These are phyloP conservation scores for Orbilia quercus DNA, from an alignment of 2,329 filamentous ascomycete species.

Conservation along the genomic window DNA sequence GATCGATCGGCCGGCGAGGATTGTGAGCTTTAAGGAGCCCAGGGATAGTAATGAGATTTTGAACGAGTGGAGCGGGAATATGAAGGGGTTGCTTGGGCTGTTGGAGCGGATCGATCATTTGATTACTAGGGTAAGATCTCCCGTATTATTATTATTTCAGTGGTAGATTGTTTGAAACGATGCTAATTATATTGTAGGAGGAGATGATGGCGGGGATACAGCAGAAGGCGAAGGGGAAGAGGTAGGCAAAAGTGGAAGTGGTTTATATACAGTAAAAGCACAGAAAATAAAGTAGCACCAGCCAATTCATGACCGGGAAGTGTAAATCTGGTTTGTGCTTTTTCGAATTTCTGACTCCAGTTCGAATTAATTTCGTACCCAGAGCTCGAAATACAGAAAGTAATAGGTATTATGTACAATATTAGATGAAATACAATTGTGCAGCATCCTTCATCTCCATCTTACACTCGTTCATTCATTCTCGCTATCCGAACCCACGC, in stretches of 20 bases:
- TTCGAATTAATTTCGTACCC: too few species aligned
- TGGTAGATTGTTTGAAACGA: too few species aligned
- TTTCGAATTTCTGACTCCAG: too few species aligned
- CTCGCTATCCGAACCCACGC: too few species aligned
- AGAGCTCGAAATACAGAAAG: too few species aligned
- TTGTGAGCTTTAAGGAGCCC: constrained; percentile 94
- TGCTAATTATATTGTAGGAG: constrained; percentile 68
- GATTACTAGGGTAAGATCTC: constrained; percentile 88
- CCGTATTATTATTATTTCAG: too few species aligned
- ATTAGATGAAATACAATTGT: constrained; percentile 55
- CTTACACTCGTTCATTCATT: constrained; percentile 18
- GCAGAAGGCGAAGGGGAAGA: constrained; percentile 65
- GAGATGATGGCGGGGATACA: constrained; percentile 99
- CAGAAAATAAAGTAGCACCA: constrained; percentile 28
- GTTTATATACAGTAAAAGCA: constrained; percentile 38
- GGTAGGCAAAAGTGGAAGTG: constrained; percentile 24
- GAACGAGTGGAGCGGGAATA: constrained; percentile 98
- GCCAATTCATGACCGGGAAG: constrained; percentile 13
- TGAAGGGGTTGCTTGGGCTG: constrained; percentile 88
- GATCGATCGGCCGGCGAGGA: constrained; percentile 90
- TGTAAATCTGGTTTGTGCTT: too few species aligned
- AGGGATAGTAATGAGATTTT: constrained; percentile 94
- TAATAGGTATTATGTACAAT: constrained; percentile 54
- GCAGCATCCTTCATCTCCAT: constrained; percentile 41
- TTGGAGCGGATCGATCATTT: constrained; percentile 94